Evolutionary conservation across 257 asterid genomes (phyloP).

Genomic region (Nemophila menziesii): DNA sequence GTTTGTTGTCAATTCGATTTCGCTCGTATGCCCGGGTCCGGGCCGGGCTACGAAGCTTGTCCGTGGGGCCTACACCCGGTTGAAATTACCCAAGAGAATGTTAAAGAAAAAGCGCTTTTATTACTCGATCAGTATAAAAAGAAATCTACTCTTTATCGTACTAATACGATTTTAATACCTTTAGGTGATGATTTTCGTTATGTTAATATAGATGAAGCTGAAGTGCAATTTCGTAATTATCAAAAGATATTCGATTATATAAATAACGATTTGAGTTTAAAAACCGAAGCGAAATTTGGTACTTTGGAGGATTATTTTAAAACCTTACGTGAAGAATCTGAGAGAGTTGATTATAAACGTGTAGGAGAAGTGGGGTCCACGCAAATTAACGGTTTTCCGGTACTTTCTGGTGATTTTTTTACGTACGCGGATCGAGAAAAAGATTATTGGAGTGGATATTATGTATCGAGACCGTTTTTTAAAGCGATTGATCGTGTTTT

Average conservation of each 20-base stretch:
- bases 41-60: conserved; percentile 77
- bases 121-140: conserved; percentile 85
- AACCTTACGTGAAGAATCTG: conserved; percentile 73
- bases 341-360: conserved; percentile 64
- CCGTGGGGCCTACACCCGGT: conserved; percentile 93
- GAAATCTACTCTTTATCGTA: conserved; percentile 84
- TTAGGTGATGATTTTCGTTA: conserved; percentile 98
- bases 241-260: conserved; percentile 83
- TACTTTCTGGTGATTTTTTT: conserved; percentile 89
- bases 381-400: conserved; percentile 84
- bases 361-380: conserved; percentile 71
- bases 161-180: conserved; percentile 94
- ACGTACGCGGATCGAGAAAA: conserved; percentile 89
- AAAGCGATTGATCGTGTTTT: conserved; percentile 93
- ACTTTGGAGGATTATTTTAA: conserved; percentile 85
- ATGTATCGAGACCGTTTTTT: conserved; percentile 96
- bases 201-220: conserved; percentile 90
- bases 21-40: conserved; percentile 82
- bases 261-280: conserved; percentile 75
- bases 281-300: conserved; percentile 90
- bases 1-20: conserved; percentile 97
- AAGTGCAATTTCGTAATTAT: conserved; percentile 94
- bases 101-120: conserved; percentile 72
- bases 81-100: conserved; percentile 82
- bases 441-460: conserved; percentile 99